These are phyloP conservation scores for Anisogramma anomala DNA, from an alignment of 2,329 filamentous ascomycete genomes.

Conservation along the genomic window DNA sequence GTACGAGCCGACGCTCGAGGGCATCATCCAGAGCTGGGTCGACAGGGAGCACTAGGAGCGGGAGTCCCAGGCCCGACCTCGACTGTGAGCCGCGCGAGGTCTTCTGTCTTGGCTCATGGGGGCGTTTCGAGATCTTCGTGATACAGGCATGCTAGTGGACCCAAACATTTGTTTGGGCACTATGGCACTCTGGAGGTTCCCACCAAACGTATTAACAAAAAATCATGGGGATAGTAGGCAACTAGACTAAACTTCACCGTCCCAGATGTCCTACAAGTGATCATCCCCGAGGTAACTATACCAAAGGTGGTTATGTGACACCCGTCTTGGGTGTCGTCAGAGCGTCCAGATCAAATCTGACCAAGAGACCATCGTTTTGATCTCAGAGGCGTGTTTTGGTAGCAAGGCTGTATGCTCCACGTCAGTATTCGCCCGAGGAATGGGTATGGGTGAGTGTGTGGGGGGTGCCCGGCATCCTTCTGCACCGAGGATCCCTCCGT, in stretches of 20 bases:
- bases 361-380: too few species aligned
- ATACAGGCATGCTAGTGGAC: background rate
- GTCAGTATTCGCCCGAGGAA: conserved; percentile 9
- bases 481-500: background rate
- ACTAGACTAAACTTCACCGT: too few species aligned
- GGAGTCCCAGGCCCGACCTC: background rate
- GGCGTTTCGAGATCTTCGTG: too few species aligned
- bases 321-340: background rate
- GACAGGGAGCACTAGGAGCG: conserved; percentile 36
- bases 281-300: too few species aligned
- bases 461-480: background rate
- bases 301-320: too few species aligned
- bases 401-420: conserved; percentile 4
- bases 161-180: too few species aligned
- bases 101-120: too few species aligned
- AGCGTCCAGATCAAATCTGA: background rate
- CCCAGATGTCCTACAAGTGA: too few species aligned
- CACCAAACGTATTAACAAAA: too few species aligned
- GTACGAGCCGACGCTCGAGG: conserved; percentile 70
- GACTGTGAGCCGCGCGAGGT: background rate
- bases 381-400: background rate
- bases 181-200: too few species aligned
- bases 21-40: conserved; percentile 73
- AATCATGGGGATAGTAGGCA: too few species aligned
- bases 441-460: background rate